phyloP scores from a whole-genome alignment of 2,329 filamentous ascomycete genomes.

The Cladosporium sp. region DNA sequence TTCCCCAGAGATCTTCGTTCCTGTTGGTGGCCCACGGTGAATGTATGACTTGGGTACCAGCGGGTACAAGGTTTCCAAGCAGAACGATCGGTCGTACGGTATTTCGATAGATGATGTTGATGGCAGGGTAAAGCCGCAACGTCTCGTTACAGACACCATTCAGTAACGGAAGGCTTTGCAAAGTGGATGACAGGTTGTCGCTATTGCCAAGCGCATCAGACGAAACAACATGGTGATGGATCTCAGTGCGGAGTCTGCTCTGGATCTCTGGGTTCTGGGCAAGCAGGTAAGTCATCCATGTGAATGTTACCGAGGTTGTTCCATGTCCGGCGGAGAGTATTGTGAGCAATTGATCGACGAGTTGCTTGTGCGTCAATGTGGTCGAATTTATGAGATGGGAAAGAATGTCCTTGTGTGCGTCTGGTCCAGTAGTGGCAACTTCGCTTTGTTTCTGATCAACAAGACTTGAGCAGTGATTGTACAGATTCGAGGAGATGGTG shows the following conservation, averaged over 20 bases:
- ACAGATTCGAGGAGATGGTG: background rate
- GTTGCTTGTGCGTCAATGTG: conserved; percentile 52
- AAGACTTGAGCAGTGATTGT: background rate
- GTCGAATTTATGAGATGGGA: conserved; percentile 54
- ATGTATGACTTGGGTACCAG: conserved; percentile 43
- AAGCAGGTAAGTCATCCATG: conserved; percentile 71
- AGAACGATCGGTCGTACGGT: conserved; percentile 48
- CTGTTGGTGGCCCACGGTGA: conserved; percentile 49
- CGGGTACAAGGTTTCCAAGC: conserved; percentile 41
- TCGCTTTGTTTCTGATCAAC: background rate
- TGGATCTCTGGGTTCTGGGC: conserved; percentile 67
- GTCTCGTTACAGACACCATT: conserved; percentile 51
- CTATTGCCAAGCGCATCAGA: conserved; percentile 35
- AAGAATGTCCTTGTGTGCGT: conserved; percentile 44
- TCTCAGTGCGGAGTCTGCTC: conserved; percentile 65
- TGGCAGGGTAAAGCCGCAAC: conserved; percentile 51
- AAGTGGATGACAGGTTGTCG: conserved; percentile 53
- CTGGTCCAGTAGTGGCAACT: conserved; percentile 24
- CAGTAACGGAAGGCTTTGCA: conserved; percentile 49
- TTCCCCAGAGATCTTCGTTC: conserved; percentile 46
- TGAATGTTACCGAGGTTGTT: conserved; percentile 72
- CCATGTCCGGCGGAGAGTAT: conserved; percentile 65
- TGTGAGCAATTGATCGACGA: conserved; percentile 57
- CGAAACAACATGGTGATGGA: conserved; percentile 49
- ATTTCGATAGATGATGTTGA: conserved; percentile 50